These are phyloP conservation scores for Aureobasidium sp. DNA, from an alignment of 2,329 filamentous ascomycete genomes.

Conservation along the genomic window DNA sequence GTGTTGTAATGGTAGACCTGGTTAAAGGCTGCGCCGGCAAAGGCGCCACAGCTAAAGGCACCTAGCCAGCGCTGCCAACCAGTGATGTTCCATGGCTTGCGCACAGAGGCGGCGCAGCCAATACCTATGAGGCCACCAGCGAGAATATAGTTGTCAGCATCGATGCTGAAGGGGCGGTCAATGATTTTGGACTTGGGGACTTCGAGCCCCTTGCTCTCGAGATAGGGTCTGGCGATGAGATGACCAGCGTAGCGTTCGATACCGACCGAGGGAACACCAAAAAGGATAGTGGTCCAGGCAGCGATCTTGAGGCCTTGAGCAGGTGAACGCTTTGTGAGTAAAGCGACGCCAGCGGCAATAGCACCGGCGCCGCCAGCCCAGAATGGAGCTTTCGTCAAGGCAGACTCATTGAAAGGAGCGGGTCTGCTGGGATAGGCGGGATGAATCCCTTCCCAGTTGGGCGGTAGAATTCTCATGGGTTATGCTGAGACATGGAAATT, in stretches of 20 bases:
- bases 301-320: slow-evolving; percentile 9
- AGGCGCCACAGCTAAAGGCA: slow-evolving; percentile 11
- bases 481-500: slow-evolving; percentile 1
- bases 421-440: slow-evolving; percentile 14
- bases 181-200: slow-evolving; percentile 14
- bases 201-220: slow-evolving; percentile 16
- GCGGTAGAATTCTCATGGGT: slow-evolving; percentile 18
- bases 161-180: slow-evolving; percentile 14
- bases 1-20: slow-evolving; percentile 2
- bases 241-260: neutral
- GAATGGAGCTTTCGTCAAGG: slow-evolving; percentile 6
- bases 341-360: neutral
- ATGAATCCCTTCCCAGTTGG: slow-evolving; percentile 17
- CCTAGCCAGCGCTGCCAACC: slow-evolving; percentile 17
- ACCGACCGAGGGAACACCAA: neutral
- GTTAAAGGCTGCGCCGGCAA: slow-evolving; percentile 4
- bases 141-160: slow-evolving; percentile 17
- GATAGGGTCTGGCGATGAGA: slow-evolving; percentile 13
- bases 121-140: slow-evolving; percentile 11
- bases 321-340: slow-evolving; percentile 12
- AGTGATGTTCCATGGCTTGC: slow-evolving; percentile 3
- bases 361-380: slow-evolving; percentile 13
- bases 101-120: slow-evolving; percentile 2
- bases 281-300: slow-evolving; percentile 3
- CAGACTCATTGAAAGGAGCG: slow-evolving; percentile 3